Conservation (phyloP, 192 early-diverging fungal genomes). For the Backusella parvicylindrica region DNA sequence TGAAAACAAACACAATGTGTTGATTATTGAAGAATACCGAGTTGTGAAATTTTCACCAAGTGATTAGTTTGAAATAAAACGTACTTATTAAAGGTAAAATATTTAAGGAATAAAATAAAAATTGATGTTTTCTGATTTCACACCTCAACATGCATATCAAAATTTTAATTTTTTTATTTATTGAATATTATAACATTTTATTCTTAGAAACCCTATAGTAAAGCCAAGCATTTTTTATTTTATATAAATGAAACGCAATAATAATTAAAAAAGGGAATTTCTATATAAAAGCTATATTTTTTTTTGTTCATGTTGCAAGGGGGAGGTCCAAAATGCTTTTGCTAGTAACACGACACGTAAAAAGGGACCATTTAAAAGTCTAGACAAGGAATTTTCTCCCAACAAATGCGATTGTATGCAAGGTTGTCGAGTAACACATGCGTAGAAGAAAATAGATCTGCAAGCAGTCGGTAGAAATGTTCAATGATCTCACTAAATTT, state of each 20-base stretch:
- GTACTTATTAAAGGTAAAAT: not conserved
- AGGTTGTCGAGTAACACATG: slow-evolving; percentile 46
- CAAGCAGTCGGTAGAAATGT: slow-evolving; percentile 79
- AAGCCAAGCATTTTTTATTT: not conserved
- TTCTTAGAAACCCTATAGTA: too few relatives aligned
- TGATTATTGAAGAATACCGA: not conserved
- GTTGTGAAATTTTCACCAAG: not conserved
- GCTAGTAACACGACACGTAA: not conserved
- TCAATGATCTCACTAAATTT: slow-evolving; percentile 70
- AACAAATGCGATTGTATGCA: not conserved
- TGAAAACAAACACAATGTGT: not conserved
- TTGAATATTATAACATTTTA: too few relatives aligned
- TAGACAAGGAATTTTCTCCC: not conserved
- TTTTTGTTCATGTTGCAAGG: too few relatives aligned
- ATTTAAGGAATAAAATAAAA: not conserved
- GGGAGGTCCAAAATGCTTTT: not conserved
- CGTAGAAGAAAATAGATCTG: slow-evolving; percentile 64
- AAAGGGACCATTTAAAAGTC: not conserved
- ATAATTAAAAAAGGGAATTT: not conserved
- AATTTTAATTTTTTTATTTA: not conserved
- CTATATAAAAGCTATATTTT: not conserved
- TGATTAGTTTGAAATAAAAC: not conserved
- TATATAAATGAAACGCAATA: not conserved
- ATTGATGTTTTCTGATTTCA: not conserved
- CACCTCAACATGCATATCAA: not conserved